Conservation (phyloP, 495 filamentous ascomycete genomes). For the Penicillium antarcticum region DNA sequence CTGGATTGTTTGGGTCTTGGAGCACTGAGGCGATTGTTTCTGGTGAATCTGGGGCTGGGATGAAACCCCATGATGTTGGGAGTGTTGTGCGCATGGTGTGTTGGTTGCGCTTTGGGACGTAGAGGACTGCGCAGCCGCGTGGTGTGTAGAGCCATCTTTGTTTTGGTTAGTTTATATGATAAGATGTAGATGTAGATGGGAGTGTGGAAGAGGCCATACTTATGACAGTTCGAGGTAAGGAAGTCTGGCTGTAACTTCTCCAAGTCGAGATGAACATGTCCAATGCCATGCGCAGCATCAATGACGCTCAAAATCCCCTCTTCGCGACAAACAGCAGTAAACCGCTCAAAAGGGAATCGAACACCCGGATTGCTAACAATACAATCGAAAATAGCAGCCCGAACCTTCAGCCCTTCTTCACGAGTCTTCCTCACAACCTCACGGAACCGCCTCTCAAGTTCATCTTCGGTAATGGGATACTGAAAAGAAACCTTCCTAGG, state of each 20-base stretch:
- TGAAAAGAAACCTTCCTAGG: slow-evolving; percentile 37
- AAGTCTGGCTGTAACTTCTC: slow-evolving; percentile 70
- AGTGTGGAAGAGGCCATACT: slow-evolving; percentile 45
- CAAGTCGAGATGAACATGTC: slow-evolving; percentile 70
- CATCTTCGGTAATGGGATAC: slow-evolving; percentile 61
- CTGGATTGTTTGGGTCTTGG: slow-evolving; percentile 45
- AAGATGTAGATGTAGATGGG: neutral
- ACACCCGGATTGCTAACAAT: slow-evolving; percentile 74
- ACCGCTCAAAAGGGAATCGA: slow-evolving; percentile 69
- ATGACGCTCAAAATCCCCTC: slow-evolving; percentile 61
- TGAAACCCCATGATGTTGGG: slow-evolving; percentile 64
- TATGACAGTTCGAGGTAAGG: slow-evolving; percentile 80
- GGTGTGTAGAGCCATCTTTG: slow-evolving; percentile 78
- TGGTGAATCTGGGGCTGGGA: slow-evolving; percentile 31
- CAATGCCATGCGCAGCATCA: slow-evolving; percentile 83
- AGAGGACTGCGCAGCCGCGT: slow-evolving; percentile 75
- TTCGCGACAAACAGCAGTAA: slow-evolving; percentile 60
- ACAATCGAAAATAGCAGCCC: slow-evolving; percentile 74
- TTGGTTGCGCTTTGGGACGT: slow-evolving; percentile 74
- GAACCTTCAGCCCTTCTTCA: slow-evolving; percentile 43
- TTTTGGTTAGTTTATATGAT: neutral
- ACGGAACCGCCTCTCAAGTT: slow-evolving; percentile 51
- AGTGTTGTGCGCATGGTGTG: slow-evolving; percentile 67
- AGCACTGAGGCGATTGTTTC: slow-evolving; percentile 27
- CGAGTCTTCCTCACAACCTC: slow-evolving; percentile 41